phyloP scores from a whole-genome alignment of 2,329 filamentous ascomycete genomes.

The Xenosphaeropsis pyriputrescens region DNA sequence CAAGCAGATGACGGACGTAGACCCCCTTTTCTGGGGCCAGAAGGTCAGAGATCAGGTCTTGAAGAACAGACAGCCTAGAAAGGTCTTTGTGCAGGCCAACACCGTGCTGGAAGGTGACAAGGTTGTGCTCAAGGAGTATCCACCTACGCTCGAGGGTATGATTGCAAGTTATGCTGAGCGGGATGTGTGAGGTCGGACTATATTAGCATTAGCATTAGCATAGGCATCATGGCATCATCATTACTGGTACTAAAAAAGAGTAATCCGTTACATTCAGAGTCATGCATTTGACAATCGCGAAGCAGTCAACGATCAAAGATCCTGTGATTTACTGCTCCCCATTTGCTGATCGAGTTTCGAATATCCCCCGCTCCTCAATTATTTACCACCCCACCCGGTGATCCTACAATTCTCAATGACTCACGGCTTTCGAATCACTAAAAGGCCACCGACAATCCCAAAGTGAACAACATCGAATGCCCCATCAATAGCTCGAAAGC shows the following conservation, averaged over 20 bases:
- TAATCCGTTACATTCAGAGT: neutral
- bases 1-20: constrained; percentile 68
- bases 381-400: too few species aligned
- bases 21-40: constrained; percentile 67
- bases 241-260: neutral
- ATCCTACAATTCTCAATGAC: too few species aligned
- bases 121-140: constrained; percentile 74
- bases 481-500: too few species aligned
- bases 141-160: constrained; percentile 65
- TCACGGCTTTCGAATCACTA: too few species aligned
- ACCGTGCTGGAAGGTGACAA: constrained; percentile 56
- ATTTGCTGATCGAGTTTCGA: too few species aligned
- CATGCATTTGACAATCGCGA: neutral
- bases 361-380: too few species aligned
- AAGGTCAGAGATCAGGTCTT: constrained; percentile 57
- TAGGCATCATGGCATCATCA: neutral
- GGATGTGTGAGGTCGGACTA: constrained; percentile 5
- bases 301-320: neutral
- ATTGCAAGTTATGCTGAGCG: constrained; percentile 69
- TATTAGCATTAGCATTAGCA: neutral
- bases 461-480: too few species aligned
- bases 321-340: too few species aligned
- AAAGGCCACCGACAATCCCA: too few species aligned
- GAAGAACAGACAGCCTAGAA: constrained; percentile 65
- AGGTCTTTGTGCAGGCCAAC: constrained; percentile 91